Evolutionary conservation across 805 yeast species (phyloP), one percentile per base, ranked within the genome.

Genomic region (Metschnikowia dekortorum): DNA sequence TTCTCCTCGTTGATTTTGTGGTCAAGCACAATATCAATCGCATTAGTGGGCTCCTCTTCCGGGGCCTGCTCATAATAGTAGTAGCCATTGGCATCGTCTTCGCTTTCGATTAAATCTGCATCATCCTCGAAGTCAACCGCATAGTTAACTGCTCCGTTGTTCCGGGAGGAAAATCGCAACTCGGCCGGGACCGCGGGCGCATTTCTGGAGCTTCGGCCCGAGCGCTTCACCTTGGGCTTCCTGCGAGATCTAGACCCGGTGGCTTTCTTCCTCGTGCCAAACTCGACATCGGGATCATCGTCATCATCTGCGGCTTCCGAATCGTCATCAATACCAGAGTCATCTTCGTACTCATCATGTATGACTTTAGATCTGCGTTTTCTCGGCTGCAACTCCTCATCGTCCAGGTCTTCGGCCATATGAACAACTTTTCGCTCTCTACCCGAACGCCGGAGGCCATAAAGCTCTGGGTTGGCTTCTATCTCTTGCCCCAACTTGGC

Each of bases 161-260:
- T 85, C 64, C 98, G 78, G 2, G 91, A 78, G 14, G 95, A 86
- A 58, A 89, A 89, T 52, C 97, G 76, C 13, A 87, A 71, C 55
- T 86, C 90, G 3, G 53, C 54, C 3, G 60, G 59, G 16, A 75
- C 42, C 16, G 46, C 34, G 39, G 63, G 62, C 48, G 62, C 61
- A 26, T 55, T 52, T 50, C 45, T 45, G 30, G 46, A 29, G 33
- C 41, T 33, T 18, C 42, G 44, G 48, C 48, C 29, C 53, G 62
- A 14, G 39, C 42, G 32, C 40, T 30, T 29, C 14, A 35, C 53
- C 45, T 57, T 52, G 42, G 55, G 50, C 47, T 55, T 46, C 36
- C 43, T 28, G 44, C 26, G 53, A 53, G 30, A 46, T 35, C 58
- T 66, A 14, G 48, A 44, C 34, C 52, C 52, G 6, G 47, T 52